Evolutionary conservation across 192 early-diverging fungal species (phyloP), one percentile per base, ranked within the genome.

Genomic region (Umbelopsis ramanniana): DNA sequence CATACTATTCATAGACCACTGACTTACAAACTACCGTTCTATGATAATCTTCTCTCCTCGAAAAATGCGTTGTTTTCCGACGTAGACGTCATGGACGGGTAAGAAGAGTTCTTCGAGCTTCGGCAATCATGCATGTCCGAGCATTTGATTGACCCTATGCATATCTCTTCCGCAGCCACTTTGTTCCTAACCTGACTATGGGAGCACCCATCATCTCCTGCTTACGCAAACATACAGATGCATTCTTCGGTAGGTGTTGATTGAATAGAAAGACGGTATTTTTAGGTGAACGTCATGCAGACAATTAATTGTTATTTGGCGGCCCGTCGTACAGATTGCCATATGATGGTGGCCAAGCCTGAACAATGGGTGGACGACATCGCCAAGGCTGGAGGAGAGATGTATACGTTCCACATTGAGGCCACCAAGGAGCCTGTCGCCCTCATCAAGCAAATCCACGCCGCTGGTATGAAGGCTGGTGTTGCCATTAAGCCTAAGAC

Each of bases 131-230:
- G 26, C 26, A 17, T 47, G 7, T 33, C 19, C 8, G 40, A 45
- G 19, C 24, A 7, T 6, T 24, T 24, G 6, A 23, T 38, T 37
- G 12, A 38, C 40, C 37, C 37, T 23, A 26, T 29, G n/a, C 60
- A 23, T 63, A 68, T 48, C 38, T 24, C 8, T 33, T 21, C 29
- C 43, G 60, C 79, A 92, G 97, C 10, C 97, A 98, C 76, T 98
- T 98, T 84, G 97, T 98, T 12, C 97, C 97, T 63, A 98, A 98
- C 84, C 83, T 98, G 46, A 97, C 97, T 14, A 89, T 96, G 15
- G 97, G 97, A 14, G 93, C 96, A 5, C 97, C 97, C 21, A 90
- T 98, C 50, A 93, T 98, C 76, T 88, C 93, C 71, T 84, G 87
- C 60, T 82, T 98, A 47, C 87, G 94, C 52, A 90, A 93, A 75